phyloP scores from a whole-genome alignment of 2,329 filamentous ascomycete genomes.

The Cercospora sojina region DNA sequence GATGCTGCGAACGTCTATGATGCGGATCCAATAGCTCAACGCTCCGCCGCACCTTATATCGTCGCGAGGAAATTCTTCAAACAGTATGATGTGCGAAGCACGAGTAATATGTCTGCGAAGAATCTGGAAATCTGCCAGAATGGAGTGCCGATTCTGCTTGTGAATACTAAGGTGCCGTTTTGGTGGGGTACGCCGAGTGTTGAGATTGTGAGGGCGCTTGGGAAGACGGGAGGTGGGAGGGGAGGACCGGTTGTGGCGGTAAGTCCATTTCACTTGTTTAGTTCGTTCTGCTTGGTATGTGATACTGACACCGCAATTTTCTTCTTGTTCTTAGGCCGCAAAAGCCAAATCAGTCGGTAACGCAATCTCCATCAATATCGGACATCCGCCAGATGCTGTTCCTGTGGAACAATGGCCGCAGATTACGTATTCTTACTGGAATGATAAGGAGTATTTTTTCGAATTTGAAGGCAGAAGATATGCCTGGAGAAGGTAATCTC shows the following conservation, averaged over 20 bases:
- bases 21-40: neutral
- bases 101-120: slow-evolving; percentile 8
- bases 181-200: slow-evolving; percentile 9
- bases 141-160: slow-evolving; percentile 8
- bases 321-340: neutral
- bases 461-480: slow-evolving; percentile 8
- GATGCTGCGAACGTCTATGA: neutral
- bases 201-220: slow-evolving; percentile 3
- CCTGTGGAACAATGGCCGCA: slow-evolving; percentile 14
- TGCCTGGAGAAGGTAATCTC: slow-evolving; percentile 16
- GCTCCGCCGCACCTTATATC: neutral
- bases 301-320: neutral
- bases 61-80: slow-evolving; percentile 11
- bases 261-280: neutral
- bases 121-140: slow-evolving; percentile 16
- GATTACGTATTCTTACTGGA: slow-evolving; percentile 5
- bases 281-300: neutral
- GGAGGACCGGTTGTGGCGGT: neutral
- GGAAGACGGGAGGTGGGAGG: neutral
- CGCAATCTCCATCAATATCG: slow-evolving; percentile 16
- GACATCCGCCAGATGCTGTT: slow-evolving; percentile 9
- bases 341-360: slow-evolving; percentile 5
- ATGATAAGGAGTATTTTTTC: slow-evolving; percentile 8
- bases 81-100: slow-evolving; percentile 10
- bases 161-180: slow-evolving; percentile 7